phyloP scores from a whole-genome alignment of 345 rosid species.

The Odontarrhena argentea region DNA sequence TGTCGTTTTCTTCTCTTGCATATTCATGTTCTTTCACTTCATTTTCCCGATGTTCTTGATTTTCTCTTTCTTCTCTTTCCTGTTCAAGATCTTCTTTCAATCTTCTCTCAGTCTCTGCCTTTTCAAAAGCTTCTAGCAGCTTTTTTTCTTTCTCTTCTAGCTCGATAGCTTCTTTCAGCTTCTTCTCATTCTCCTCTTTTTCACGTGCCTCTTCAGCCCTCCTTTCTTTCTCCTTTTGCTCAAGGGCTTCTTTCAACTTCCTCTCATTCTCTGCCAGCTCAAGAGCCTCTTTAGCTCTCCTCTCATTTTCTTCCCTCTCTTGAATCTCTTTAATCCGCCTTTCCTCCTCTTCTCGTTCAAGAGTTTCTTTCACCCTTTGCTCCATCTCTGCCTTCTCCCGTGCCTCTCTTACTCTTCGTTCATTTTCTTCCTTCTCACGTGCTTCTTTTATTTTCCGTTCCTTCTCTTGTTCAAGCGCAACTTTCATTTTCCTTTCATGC shows the following conservation, averaged over 20 bases:
- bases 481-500: constrained; percentile 44
- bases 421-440: constrained; percentile 42
- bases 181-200: constrained; percentile 51
- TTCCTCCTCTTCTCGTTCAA: constrained; percentile 54
- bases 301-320: constrained; percentile 53
- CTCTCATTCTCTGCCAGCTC: constrained; percentile 46
- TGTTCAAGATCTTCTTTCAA: constrained; percentile 41
- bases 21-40: constrained; percentile 44
- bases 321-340: constrained; percentile 45
- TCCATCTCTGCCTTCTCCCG: constrained; percentile 47
- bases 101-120: constrained; percentile 49
- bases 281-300: constrained; percentile 45
- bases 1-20: constrained; percentile 42
- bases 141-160: constrained; percentile 45
- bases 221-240: constrained; percentile 46
- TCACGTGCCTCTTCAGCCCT: constrained; percentile 46
- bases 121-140: constrained; percentile 37
- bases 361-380: constrained; percentile 44
- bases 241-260: constrained; percentile 38
- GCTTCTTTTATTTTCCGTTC: constrained; percentile 43
- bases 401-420: constrained; percentile 46
- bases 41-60: constrained; percentile 50
- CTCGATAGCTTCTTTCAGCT: constrained; percentile 41
- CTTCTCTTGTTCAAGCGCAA: constrained; percentile 42
- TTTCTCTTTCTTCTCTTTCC: constrained; percentile 34